Percentiles rank a stretch among this genome's conserved stretches.
phyloP scores from a whole-genome alignment of 371 early-diverging fungal genomes.

The Mortierella sp. region DNA sequence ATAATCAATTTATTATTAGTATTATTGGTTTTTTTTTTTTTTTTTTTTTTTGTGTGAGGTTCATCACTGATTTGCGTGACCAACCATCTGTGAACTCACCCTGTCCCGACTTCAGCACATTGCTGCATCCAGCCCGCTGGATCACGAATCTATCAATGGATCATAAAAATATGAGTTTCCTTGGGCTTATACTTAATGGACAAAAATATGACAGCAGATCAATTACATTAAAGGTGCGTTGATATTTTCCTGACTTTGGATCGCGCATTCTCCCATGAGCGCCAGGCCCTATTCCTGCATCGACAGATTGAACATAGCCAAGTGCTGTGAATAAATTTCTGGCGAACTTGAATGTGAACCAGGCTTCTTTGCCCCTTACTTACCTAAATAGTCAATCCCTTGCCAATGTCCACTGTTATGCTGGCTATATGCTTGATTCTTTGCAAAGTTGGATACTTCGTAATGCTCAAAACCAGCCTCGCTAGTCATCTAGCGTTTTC shows the following conservation, averaged over 20 bases:
- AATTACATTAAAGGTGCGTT: conserved; percentile 72
- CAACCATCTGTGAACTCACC: conserved; percentile 54
- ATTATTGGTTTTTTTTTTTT: neutral
- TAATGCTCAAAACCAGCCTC: conserved; percentile 79
- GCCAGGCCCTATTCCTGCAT: conserved; percentile 84
- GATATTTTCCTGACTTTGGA: conserved; percentile 45
- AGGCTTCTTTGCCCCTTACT: neutral
- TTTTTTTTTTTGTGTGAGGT: neutral
- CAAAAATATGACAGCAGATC: neutral
- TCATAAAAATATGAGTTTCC: neutral
- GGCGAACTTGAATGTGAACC: too few species aligned
- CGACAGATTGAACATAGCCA: too few species aligned
- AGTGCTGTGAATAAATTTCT: too few species aligned
- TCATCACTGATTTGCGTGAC: neutral
- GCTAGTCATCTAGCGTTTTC: conserved; percentile 43
- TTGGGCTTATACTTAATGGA: neutral
- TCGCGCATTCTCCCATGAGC: conserved; percentile 83
- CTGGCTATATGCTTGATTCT: conserved; percentile 63
- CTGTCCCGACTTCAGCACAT: conserved; percentile 73
- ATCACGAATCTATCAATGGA: conserved; percentile 62
- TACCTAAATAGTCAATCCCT: conserved; percentile 86
- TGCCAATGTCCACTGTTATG: conserved; percentile 91
- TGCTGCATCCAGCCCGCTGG: conserved; percentile 73
- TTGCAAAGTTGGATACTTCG: conserved; percentile 88
- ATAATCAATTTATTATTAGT: neutral